Base-by-base conservation (phyloP, 495 filamentous ascomycete genomes). In the Daldinia decipiens region DNA sequence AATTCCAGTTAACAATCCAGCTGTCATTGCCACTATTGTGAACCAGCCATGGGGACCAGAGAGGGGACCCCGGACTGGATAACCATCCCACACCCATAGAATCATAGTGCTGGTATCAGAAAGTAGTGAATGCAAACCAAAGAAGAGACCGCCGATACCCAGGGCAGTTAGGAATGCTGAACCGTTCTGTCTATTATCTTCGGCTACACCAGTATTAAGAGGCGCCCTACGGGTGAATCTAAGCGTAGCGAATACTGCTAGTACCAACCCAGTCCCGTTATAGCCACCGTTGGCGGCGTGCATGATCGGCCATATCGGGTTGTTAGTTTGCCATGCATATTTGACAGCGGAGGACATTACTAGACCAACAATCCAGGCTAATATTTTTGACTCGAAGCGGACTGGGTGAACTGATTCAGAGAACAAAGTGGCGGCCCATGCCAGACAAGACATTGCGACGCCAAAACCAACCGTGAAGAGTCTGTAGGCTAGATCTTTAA, bases 21-120 rank as follows among this genome's bases (percentile, higher is more conserved):
- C 84, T 38, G 91, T 92, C 95, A 98, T 99, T 64, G 87, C 88
- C 56, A 90, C 86, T 60, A 98, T 89, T 3, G 93, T 96, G 68
- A 88, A 87, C 59, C 91, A 91, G 56, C 93, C 96, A 74, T 99
- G 94, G 21, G 94, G 92, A 53, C 88, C 93, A 58, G 94, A 90
- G 50, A 97, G 87, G 4, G 96, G 96, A 4, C 96, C 96, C 52
- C 92, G 87, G 56, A 98, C 87, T 40, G 96, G 96, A 73, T 92
- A 98, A 17, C 96, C 96, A 67, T 97, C 93, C 96, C 96, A 99
- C n/a, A 92, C 93, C 96, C 96, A 99, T 26, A 93, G 85, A 65
- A 98, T 97, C 94, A 98, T 98, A 32, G 96, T 99, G 81, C 95
- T 98, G 0, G 94, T 98, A 76, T 99, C 96, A 0, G 95, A 97